Evolutionary conservation across 2,329 filamentous ascomycete genomes (phyloP), one percentile per base, ranked within the genome.

Genomic region (Dendrostoma leiphaemia): DNA sequence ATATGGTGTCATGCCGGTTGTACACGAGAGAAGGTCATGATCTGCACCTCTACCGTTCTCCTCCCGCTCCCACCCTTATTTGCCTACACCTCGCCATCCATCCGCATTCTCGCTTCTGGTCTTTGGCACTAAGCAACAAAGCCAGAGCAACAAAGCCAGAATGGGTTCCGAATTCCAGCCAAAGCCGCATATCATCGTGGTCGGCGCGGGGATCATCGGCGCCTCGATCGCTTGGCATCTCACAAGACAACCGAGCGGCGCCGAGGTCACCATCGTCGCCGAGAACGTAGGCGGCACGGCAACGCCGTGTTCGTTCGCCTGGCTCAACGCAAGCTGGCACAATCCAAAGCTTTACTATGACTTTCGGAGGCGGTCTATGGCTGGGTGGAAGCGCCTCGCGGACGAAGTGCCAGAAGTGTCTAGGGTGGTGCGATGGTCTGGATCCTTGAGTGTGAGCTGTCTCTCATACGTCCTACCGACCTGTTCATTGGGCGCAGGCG

Each of bases 211-310:
- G 23, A 62, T 69, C 38, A 51, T 68, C 54, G 67, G 66, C 37
- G 61, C 65, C 17, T 68, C 65, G 5, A 62, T 68, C 46, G 66
- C 66, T 10, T 68, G 64, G 63, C 67, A 68, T 52, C 59, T 69
- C 8, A 43, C 44, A 9, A n/a, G 19, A 5, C 51, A 53, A 5
- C 54, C 61, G 4, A 53, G 60, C 13, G 47, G 60, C 10, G 57
- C 61, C 15, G 52, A 60, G 15, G 64, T 69, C 17, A 67, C 65
- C 1, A 48, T 68, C n/a, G 54, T 68, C 26, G 65, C 65, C 5
- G 35, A 62, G 28, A 54, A 66, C 1, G 15, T 66, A 2, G 66
- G 66, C 52, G 66, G 66, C 51, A 62, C 59, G 7, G 66, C 66
- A 15, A 68, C 65, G 15, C 64, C 65, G 24, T 62, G 63, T 57